phyloP scores from a whole-genome alignment of 257 asterid genomes.

The Salvia miltiorrhiza region DNA sequence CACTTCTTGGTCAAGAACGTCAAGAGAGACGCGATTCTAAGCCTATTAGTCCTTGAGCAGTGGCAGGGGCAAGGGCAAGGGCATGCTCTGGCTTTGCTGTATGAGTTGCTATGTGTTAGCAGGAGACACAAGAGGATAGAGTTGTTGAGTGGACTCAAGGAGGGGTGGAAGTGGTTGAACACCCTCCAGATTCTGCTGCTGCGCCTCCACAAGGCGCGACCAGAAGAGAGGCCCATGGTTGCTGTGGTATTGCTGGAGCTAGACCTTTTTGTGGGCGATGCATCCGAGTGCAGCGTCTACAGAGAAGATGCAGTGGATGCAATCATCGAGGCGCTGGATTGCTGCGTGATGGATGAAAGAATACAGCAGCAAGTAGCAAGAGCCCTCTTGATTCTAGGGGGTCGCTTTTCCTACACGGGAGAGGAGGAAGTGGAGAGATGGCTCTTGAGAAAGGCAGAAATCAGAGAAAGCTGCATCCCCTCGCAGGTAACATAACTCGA shows the following conservation, averaged over 20 bases:
- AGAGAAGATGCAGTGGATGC: constrained; percentile 77
- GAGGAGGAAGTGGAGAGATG: constrained; percentile 54
- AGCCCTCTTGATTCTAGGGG: constrained; percentile 64
- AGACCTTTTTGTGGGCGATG: constrained; percentile 84
- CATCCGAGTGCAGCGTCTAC: constrained; percentile 48
- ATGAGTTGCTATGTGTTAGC: constrained; percentile 62
- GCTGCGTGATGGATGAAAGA: constrained; percentile 45
- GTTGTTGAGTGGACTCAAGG: constrained; percentile 36
- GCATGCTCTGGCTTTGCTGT: constrained; percentile 48
- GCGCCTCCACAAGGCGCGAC: constrained; percentile 54
- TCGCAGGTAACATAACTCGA: constrained; percentile 43
- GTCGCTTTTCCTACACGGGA: constrained; percentile 74
- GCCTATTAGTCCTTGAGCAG: constrained; percentile 37
- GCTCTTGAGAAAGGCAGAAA: constrained; percentile 62
- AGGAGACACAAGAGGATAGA: constrained; percentile 56
- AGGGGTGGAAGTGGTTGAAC: constrained; percentile 64
- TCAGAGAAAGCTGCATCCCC: constrained; percentile 17
- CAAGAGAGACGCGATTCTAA: constrained; percentile 40
- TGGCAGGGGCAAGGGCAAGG: constrained; percentile 19
- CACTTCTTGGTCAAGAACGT: constrained; percentile 57
- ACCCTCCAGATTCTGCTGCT: constrained; percentile 51
- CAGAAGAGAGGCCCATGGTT: constrained; percentile 54
- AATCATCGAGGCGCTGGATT: constrained; percentile 47
- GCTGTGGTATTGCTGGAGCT: constrained; percentile 67
- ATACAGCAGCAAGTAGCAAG: constrained; percentile 55